These are phyloP conservation scores for Ogataea paraovalis DNA, from an alignment of 805 yeast genomes.

Conservation along the genomic window DNA sequence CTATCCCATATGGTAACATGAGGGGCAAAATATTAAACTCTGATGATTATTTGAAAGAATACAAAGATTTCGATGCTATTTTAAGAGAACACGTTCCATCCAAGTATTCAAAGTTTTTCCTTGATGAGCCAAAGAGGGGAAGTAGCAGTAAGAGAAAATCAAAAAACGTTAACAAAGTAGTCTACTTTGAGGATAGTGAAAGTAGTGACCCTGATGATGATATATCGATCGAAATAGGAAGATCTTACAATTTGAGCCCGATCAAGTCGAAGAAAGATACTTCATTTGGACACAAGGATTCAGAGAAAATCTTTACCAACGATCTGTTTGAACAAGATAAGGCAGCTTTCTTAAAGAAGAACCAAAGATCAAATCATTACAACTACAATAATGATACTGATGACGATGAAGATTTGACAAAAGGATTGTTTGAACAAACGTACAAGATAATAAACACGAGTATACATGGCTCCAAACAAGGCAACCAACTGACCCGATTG, in stretches of 20 bases:
- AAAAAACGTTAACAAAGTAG: neutral
- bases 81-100: slow-evolving; percentile 27
- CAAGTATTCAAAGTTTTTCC: slow-evolving; percentile 25
- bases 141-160: neutral
- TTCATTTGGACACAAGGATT: slow-evolving; percentile 18
- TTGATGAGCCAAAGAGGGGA: slow-evolving; percentile 1
- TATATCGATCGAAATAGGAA: slow-evolving; percentile 26
- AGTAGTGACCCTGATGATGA: slow-evolving; percentile 4
- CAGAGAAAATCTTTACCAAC: slow-evolving; percentile 20
- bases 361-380: neutral
- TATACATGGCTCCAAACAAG: neutral
- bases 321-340: slow-evolving; percentile 22
- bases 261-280: slow-evolving; percentile 14
- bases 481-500: slow-evolving; percentile 4
- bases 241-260: slow-evolving; percentile 28
- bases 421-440: slow-evolving; percentile 15
- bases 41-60: slow-evolving; percentile 20
- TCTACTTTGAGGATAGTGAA: slow-evolving; percentile 4
- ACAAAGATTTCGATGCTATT: slow-evolving; percentile 27
- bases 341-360: slow-evolving; percentile 9
- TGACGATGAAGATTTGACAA: slow-evolving; percentile 10
- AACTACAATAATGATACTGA: neutral
- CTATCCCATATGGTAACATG: slow-evolving; percentile 28
- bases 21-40: slow-evolving; percentile 24
- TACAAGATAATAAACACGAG: slow-evolving; percentile 8